These are phyloP conservation scores for Exidia glandulosa DNA, from an alignment of 768 basidiomycete species.

Conservation along the genomic window DNA sequence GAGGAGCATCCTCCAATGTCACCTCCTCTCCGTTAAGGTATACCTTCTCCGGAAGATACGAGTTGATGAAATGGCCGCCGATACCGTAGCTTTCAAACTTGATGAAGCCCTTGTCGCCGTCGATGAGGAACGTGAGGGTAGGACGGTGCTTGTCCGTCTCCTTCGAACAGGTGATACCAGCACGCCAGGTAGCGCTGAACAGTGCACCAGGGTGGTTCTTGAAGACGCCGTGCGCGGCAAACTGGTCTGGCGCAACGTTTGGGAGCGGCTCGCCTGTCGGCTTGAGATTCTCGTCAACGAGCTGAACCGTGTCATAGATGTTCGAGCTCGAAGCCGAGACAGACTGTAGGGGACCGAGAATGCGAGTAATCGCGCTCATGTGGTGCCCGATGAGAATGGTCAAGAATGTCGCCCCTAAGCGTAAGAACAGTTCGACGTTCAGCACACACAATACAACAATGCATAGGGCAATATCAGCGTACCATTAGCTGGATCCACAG, in stretches of 20 bases:
- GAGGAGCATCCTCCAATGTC: slow-evolving; percentile 1
- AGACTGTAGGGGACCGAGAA: slow-evolving; percentile 22
- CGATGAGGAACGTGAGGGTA: slow-evolving; percentile 22
- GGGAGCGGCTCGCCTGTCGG: slow-evolving; percentile 16
- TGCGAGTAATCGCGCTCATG: slow-evolving; percentile 17
- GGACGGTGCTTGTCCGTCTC: slow-evolving; percentile 10
- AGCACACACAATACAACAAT: neutral
- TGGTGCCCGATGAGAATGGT: slow-evolving; percentile 20
- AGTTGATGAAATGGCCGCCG: slow-evolving; percentile 9
- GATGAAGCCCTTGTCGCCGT: slow-evolving; percentile 24
- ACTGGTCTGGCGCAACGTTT: slow-evolving; percentile 17
- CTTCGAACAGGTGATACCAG: slow-evolving; percentile 11
- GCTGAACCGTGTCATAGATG: slow-evolving; percentile 15
- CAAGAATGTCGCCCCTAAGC: slow-evolving; percentile 19
- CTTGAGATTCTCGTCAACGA: slow-evolving; percentile 16
- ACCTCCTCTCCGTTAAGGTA: slow-evolving; percentile 23
- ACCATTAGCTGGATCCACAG: neutral
- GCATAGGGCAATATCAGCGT: neutral
- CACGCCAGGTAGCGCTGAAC: slow-evolving; percentile 16
- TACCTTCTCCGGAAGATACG: slow-evolving; percentile 15
- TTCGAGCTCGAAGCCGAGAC: slow-evolving; percentile 17
- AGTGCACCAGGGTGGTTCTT: slow-evolving; percentile 16
- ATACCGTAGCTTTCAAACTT: slow-evolving; percentile 12
- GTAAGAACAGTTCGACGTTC: neutral
- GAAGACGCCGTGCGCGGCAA: slow-evolving; percentile 21